Conservation (phyloP, 306 rosid species). For the Urtica urens region DNA sequence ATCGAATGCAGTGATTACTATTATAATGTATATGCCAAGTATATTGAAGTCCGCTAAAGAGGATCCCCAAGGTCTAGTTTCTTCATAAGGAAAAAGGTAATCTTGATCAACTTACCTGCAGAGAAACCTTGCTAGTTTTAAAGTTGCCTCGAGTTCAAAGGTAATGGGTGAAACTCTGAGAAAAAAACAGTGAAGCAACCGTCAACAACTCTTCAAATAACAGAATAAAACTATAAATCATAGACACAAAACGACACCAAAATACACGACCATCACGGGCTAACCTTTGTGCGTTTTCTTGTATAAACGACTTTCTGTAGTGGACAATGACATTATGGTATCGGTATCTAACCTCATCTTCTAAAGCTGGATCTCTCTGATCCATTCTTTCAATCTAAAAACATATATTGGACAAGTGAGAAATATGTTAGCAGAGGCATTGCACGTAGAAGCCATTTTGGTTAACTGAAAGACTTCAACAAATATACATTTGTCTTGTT, state of each 20-base stretch:
- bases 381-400: constrained; percentile 76
- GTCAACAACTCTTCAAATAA: not conserved
- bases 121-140: constrained; percentile 88
- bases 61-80: not conserved
- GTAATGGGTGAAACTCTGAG: constrained; percentile 94
- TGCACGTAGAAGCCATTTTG: no score
- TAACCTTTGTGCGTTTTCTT: constrained; percentile 86
- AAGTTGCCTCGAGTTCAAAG: constrained; percentile 95
- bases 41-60: not conserved
- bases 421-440: no score
- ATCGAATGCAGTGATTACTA: no score
- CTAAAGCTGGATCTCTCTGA: constrained; percentile 52
- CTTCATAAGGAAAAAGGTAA: constrained; percentile 5
- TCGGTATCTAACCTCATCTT: constrained; percentile 81
- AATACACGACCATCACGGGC: not conserved
- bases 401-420: constrained; percentile 9
- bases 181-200: constrained; percentile 4
- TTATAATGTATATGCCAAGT: not conserved
- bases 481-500: no score
- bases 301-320: constrained; percentile 78
- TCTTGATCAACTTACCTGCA: no score
- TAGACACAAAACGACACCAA: not conserved
- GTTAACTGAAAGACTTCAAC: no score
- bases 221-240: not conserved
- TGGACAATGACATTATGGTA: constrained; percentile 60